Evolutionary conservation across 495 filamentous ascomycete species (phyloP).

Genomic region (Trichoderma erinaceum): DNA sequence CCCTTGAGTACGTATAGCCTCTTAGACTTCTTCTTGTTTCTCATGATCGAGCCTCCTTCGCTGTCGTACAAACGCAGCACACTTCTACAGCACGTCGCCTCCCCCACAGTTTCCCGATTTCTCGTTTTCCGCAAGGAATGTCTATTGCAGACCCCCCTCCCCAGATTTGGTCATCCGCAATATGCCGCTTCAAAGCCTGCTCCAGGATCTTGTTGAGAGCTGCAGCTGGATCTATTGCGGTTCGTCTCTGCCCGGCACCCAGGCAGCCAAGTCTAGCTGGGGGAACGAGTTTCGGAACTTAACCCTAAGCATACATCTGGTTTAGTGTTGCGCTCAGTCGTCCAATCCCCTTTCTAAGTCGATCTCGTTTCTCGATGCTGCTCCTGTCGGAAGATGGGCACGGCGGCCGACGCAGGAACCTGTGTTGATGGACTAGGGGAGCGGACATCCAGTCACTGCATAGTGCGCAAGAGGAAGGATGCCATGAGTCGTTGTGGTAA

Average conservation of each 20-base stretch:
- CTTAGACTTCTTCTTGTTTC: constrained; percentile 2
- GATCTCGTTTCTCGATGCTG: constrained; percentile 17
- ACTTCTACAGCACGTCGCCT: constrained; percentile 51
- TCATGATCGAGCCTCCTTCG: constrained; percentile 13
- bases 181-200: constrained; percentile 36
- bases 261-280: constrained; percentile 30
- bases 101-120: constrained; percentile 60
- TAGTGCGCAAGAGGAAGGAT: constrained; percentile 36
- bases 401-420: constrained; percentile 20
- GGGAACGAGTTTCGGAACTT: constrained; percentile 66
- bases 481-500: constrained; percentile 60
- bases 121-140: constrained; percentile 60
- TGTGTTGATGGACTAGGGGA: constrained; percentile 34
- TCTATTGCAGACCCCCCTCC: constrained; percentile 36
- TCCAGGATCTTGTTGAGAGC: constrained; percentile 34
- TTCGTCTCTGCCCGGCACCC: constrained; percentile 18
- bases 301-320: constrained; percentile 65
- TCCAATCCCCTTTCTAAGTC: constrained; percentile 37
- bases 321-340: constrained; percentile 45
- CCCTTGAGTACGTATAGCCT: background rate
- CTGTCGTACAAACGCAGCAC: constrained; percentile 18
- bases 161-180: constrained; percentile 25
- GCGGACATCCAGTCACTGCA: constrained; percentile 40
- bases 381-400: constrained; percentile 40
- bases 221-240: constrained; percentile 29